A percentile compares a stretch with the other conserved stretches of the same genome.
Evolutionary conservation across 2,329 filamentous ascomycete species (phyloP).

Genomic region (Lecanosticta acicola): DNA sequence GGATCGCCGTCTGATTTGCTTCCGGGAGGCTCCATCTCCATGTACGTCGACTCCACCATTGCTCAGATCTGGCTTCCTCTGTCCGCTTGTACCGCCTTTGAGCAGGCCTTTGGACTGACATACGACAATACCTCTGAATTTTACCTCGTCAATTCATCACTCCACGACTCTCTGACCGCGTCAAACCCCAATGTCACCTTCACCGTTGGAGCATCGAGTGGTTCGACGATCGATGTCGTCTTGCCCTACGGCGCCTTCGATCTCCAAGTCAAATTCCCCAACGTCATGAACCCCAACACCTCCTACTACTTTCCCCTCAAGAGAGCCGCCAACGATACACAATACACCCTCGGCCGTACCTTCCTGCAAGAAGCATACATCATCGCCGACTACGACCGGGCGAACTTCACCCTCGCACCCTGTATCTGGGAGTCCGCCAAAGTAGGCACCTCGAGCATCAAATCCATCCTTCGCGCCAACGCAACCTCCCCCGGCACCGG

Average conservation of each 20-base stretch:
- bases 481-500: conserved; percentile 11
- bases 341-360: conserved; percentile 34
- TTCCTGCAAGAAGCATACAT: conserved; percentile 39
- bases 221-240: conserved; percentile 29
- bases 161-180: conserved; percentile 24
- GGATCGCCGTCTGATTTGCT: conserved; percentile 23
- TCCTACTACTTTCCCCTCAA: conserved; percentile 34
- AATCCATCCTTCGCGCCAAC: conserved; percentile 28
- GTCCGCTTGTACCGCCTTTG: conserved; percentile 33
- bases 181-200: conserved; percentile 33
- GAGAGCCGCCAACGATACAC: conserved; percentile 29
- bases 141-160: conserved; percentile 34
- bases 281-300: conserved; percentile 25
- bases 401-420: conserved; percentile 34
- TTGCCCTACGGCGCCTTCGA: conserved; percentile 36
- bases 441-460: conserved; percentile 23
- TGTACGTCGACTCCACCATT: conserved; percentile 59
- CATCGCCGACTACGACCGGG: conserved; percentile 34
- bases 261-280: conserved; percentile 27
- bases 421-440: conserved; percentile 29
- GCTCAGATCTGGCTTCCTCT: conserved; percentile 60
- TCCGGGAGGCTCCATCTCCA: conserved; percentile 31
- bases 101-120: conserved; percentile 32
- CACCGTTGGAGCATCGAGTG: conserved; percentile 25
- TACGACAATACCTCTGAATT: conserved; percentile 26